Evolutionary conservation across 352 stramenopile species (phyloP).

Genomic region (Globisporangium echinulatum): DNA sequence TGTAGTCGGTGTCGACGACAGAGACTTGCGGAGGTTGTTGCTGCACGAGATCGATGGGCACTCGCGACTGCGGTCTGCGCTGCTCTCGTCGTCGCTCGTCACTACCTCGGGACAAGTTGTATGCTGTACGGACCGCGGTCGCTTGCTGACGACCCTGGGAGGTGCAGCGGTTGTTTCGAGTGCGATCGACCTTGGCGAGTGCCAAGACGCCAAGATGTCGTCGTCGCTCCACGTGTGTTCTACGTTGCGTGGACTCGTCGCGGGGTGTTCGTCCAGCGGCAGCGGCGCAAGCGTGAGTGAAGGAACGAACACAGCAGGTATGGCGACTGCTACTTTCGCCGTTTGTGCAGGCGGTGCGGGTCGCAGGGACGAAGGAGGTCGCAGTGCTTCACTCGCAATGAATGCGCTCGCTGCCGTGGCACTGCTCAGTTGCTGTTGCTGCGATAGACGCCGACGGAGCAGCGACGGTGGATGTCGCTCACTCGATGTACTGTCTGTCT

Average conservation of each 20-base stretch:
- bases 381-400: no score
- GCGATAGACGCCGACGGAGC: slow-evolving; percentile 15
- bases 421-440: background rate
- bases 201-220: slow-evolving; percentile 9
- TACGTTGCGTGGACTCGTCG: background rate
- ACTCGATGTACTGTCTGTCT: background rate
- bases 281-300: slow-evolving; percentile 3
- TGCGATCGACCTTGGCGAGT: background rate
- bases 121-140: no score
- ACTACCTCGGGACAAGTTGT: background rate
- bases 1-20: background rate
- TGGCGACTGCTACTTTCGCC: background rate
- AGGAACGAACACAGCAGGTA: background rate
- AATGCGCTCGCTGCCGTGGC: background rate
- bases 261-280: background rate
- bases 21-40: background rate
- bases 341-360: background rate
- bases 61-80: background rate
- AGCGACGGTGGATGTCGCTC: slow-evolving; percentile 16
- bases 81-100: slow-evolving; percentile 3
- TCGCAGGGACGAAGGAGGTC: background rate
- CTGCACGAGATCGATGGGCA: background rate
- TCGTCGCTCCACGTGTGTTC: slow-evolving; percentile 8
- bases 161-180: background rate
- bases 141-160: background rate